Evolutionary conservation across 2,329 filamentous ascomycete genomes (phyloP), one percentile per base, ranked within the genome.

Genomic region (Colletotrichum godetiae): DNA sequence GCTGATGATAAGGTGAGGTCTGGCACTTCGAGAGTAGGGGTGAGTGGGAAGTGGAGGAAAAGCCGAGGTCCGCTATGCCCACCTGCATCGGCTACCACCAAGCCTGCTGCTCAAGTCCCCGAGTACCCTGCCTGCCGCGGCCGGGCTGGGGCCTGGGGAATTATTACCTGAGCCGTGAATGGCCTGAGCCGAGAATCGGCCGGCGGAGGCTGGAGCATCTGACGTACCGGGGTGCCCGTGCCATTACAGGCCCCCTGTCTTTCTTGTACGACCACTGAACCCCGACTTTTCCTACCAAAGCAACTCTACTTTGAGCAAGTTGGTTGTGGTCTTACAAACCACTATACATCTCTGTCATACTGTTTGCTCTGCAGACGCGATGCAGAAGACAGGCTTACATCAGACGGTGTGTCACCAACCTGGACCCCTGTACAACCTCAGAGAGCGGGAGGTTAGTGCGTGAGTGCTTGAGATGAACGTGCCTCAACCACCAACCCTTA

Each of bases 41-140:
- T 27, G 27, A 27, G 27, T 27, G 27, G 27, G 46, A 42, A 27
- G 46, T 31, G 70, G 27, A 13, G 29, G 42, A 61, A 55, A 60
- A 71, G 71, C 60, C 67, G 67, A 73, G 71, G 67, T 73, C 56
- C 56, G 71, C 66, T 58, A 19, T 53, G 53, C 64, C 49, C 42
- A 33, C 35, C 24, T 10, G 29, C 55, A 49, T 35, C 52, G 52
- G 56, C 37, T 42, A 15, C 37, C 37, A 52, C 37, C 37, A n/a
- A 13, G 24, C 37, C 46, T 15, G 37, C 15, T 42, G 15, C 13
- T 4, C 37, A 8, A 42, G 37, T 42, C 15, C 13, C 37, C 52
- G 68, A 49, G 19, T 19, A 7, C 42, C 19, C 42, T 49, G 42
- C 19, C 65, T 69, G 22, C 66, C 59, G 65, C 57, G 37, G 49